Evolutionary conservation across 208 protist genomes (phyloP).

Genomic region (Crithidia fasciculata): DNA sequence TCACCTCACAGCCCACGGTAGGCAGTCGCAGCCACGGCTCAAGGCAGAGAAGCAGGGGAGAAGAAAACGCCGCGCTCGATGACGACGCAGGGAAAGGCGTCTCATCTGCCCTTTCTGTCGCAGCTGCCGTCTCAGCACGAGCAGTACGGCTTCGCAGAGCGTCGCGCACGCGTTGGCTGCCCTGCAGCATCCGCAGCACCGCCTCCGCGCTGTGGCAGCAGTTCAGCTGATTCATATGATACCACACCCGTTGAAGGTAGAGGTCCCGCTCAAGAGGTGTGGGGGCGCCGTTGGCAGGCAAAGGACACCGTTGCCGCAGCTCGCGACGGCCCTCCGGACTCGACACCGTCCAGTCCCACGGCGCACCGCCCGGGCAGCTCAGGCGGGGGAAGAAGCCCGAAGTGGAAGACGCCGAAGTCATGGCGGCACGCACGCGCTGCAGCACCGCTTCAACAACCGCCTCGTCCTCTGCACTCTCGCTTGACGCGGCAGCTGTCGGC

Average conservation of each 20-base stretch:
- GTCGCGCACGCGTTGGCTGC: constrained; percentile 46
- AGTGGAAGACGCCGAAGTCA: not conserved
- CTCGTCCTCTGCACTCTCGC: not conserved
- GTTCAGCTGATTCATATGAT: constrained; percentile 78
- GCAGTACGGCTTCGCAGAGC: constrained; percentile 25
- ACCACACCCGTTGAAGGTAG: constrained; percentile 68
- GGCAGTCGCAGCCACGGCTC: constrained; percentile 83
- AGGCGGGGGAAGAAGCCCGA: constrained; percentile 68
- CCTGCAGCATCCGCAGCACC: constrained; percentile 57
- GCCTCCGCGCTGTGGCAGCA: constrained; percentile 50
- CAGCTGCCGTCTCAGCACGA: not conserved
- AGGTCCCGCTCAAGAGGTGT: constrained; percentile 88
- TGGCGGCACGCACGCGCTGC: constrained; percentile 27
- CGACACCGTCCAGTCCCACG: constrained; percentile 76
- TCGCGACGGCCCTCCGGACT: constrained; percentile 38
- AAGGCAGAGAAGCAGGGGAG: constrained; percentile 49
- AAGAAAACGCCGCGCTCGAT: not conserved
- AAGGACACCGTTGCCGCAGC: constrained; percentile 59
- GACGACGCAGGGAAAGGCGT: not conserved
- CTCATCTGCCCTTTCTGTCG: not conserved
- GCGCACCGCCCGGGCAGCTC: constrained; percentile 72
- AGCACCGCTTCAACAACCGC: constrained; percentile 11
- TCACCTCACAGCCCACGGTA: constrained; percentile 73
- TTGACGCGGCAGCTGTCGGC: not conserved
- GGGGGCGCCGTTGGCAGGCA: constrained; percentile 73